Conservation (phyloP, 768 basidiomycete genomes). For the Gloeopeniophorella convolvens region DNA sequence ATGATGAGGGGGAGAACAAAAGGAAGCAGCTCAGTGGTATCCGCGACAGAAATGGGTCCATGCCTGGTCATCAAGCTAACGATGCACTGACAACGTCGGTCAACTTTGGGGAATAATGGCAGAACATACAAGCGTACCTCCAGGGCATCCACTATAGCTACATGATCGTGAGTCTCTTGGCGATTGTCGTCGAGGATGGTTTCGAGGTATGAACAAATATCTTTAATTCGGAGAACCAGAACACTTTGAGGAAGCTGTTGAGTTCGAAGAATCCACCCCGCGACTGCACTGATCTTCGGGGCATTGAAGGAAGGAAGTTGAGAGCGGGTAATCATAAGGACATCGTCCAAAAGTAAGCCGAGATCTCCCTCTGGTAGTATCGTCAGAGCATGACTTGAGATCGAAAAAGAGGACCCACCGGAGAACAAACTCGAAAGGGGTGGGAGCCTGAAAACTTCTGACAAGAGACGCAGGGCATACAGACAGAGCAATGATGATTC, state of each 20-base stretch:
- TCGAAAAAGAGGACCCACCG: not conserved
- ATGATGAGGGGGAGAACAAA: slow-evolving; percentile 10
- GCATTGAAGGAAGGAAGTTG: not conserved
- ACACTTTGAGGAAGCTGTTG: slow-evolving; percentile 10
- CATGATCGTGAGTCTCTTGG: slow-evolving; percentile 1
- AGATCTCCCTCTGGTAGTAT: slow-evolving; percentile 3
- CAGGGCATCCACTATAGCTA: slow-evolving; percentile 9
- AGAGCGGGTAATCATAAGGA: not conserved
- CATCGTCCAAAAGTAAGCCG: slow-evolving; percentile 8
- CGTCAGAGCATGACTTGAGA: not conserved
- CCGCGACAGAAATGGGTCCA: slow-evolving; percentile 1
- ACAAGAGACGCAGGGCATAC: slow-evolving; percentile 11
- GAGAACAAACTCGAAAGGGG: slow-evolving; percentile 5
- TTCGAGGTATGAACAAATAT: slow-evolving; percentile 2
- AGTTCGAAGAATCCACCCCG: slow-evolving; percentile 10
- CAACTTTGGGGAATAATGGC: not conserved
- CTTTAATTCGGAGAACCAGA: slow-evolving; percentile 6
- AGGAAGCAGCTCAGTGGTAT: slow-evolving; percentile 5
- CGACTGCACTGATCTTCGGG: slow-evolving; percentile 5
- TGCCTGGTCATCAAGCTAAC: slow-evolving; percentile 8
- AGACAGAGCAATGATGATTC: slow-evolving; percentile 7
- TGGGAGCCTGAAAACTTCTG: slow-evolving; percentile 14
- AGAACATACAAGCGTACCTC: not conserved
- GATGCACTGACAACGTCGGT: slow-evolving; percentile 6
- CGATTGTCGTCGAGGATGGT: slow-evolving; percentile 1